phyloP scores from a whole-genome alignment of 2,329 filamentous ascomycete species.

The Orbilia javanica region DNA sequence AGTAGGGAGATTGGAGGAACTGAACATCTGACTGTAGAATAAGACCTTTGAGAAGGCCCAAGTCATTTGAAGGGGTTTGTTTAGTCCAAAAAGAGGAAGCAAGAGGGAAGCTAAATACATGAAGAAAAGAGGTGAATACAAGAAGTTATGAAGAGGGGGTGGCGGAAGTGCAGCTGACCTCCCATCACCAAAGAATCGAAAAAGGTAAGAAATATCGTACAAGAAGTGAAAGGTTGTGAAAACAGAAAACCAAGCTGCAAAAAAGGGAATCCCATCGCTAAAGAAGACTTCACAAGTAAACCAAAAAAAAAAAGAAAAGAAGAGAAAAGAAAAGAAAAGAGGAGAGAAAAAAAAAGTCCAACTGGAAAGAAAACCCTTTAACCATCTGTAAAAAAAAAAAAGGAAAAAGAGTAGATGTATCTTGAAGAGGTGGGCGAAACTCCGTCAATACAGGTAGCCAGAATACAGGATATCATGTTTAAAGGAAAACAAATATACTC shows the following conservation, averaged over 20 bases:
- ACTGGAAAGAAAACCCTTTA: slow-evolving; percentile 41
- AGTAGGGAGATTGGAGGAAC: slow-evolving; percentile 10
- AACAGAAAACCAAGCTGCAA: slow-evolving; percentile 21
- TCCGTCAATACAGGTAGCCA: slow-evolving; percentile 53
- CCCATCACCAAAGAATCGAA: slow-evolving; percentile 28
- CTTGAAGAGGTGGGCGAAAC: slow-evolving; percentile 35
- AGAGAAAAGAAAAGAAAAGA: slow-evolving; percentile 8
- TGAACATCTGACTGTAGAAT: slow-evolving; percentile 23
- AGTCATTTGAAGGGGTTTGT: slow-evolving; percentile 15
- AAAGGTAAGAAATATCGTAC: slow-evolving; percentile 27
- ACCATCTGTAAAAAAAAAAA: slow-evolving; percentile 27
- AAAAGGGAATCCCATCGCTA: slow-evolving; percentile 33
- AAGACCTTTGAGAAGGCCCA: slow-evolving; percentile 25
- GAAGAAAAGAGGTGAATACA: slow-evolving; percentile 42
- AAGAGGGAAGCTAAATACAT: slow-evolving; percentile 48
- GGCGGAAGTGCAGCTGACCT: slow-evolving; percentile 11
- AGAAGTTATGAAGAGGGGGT: slow-evolving; percentile 28
- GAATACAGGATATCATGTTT: slow-evolving; percentile 58
- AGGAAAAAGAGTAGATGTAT: slow-evolving; percentile 20
- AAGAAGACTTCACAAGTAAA: slow-evolving; percentile 16
- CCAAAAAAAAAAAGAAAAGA: slow-evolving; percentile 3
- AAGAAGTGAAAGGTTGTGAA: slow-evolving; percentile 22
- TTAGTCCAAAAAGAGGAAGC: slow-evolving; percentile 5
- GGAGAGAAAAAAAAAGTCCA: slow-evolving; percentile 12
- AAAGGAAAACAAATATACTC: slow-evolving; percentile 48